phyloP scores from a whole-genome alignment of 352 stramenopile species.

The Phytophthora litchii region DNA sequence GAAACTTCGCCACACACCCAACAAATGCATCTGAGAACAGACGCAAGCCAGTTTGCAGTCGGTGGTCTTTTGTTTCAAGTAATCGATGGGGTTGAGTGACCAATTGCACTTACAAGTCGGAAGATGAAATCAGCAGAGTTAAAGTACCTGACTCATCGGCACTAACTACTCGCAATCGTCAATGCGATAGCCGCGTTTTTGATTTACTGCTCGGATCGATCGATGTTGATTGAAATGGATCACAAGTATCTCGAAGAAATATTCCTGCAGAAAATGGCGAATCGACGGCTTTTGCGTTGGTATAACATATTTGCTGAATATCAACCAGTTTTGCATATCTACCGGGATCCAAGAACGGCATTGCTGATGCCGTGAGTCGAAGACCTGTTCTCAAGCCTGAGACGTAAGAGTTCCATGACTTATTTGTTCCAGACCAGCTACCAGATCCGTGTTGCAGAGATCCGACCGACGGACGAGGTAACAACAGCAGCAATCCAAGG shows the following conservation, averaged over 20 bases:
- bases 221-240: slow-evolving; percentile 10
- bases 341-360: slow-evolving; percentile 18
- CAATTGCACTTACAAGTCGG: too few species aligned
- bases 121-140: slow-evolving; percentile 30
- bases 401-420: slow-evolving; percentile 19
- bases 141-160: slow-evolving; percentile 13
- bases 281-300: slow-evolving; percentile 15
- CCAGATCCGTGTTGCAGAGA: slow-evolving; percentile 2
- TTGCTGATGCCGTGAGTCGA: slow-evolving; percentile 8
- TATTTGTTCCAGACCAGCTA: slow-evolving; percentile 16
- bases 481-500: slow-evolving; percentile 3
- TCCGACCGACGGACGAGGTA: neutral
- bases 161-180: slow-evolving; percentile 19
- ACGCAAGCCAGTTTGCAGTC: too few species aligned
- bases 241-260: slow-evolving; percentile 24
- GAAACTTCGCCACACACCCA: too few species aligned
- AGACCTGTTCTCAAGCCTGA: slow-evolving; percentile 11
- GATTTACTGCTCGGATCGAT: slow-evolving; percentile 13
- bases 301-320: slow-evolving; percentile 22
- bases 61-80: too few species aligned
- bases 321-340: slow-evolving; percentile 20
- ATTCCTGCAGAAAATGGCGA: slow-evolving; percentile 24
- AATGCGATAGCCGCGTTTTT: slow-evolving; percentile 11
- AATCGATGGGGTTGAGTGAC: too few species aligned
- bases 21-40: too few species aligned